phyloP scores from a whole-genome alignment of 2,329 filamentous ascomycete species.

The Exophiala lecanii-corni region DNA sequence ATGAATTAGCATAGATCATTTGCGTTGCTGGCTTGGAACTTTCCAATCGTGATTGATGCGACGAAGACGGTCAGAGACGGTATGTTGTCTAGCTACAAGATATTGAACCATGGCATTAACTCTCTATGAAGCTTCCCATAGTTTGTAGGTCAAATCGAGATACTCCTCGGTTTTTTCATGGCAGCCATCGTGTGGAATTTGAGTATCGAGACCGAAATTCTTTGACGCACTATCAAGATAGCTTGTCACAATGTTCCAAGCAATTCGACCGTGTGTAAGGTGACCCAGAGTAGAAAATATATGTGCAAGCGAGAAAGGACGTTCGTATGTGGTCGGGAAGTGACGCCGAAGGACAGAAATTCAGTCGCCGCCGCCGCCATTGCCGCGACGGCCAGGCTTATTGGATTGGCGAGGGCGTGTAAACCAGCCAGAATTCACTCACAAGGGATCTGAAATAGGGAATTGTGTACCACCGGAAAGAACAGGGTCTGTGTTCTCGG shows the following conservation, averaged over 20 bases:
- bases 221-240: slow-evolving; percentile 62
- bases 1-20: no score
- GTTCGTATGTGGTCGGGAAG: slow-evolving; percentile 63
- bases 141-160: slow-evolving; percentile 17
- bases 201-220: slow-evolving; percentile 55
- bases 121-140: slow-evolving; percentile 40
- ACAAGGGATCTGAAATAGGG: no score
- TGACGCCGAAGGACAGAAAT: slow-evolving; percentile 63
- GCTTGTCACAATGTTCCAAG: slow-evolving; percentile 64
- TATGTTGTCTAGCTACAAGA: slow-evolving; percentile 55
- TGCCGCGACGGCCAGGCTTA: no score
- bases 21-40: no score
- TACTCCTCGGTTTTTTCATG: slow-evolving; percentile 64
- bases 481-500: no score
- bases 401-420: no score
- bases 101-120: slow-evolving; percentile 49
- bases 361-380: slow-evolving; percentile 63
- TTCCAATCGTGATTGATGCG: slow-evolving; percentile 61
- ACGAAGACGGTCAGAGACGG: slow-evolving; percentile 53
- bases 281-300: slow-evolving; percentile 64
- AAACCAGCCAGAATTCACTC: no score
- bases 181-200: slow-evolving; percentile 59
- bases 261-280: slow-evolving; percentile 60
- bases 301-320: slow-evolving; percentile 62
- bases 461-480: no score